Percentiles rank a stretch among this genome's conserved stretches.
These are phyloP conservation scores for Chalciporus pseudorubinellus DNA, from an alignment of 768 basidiomycete genomes.

Conservation along the genomic window DNA sequence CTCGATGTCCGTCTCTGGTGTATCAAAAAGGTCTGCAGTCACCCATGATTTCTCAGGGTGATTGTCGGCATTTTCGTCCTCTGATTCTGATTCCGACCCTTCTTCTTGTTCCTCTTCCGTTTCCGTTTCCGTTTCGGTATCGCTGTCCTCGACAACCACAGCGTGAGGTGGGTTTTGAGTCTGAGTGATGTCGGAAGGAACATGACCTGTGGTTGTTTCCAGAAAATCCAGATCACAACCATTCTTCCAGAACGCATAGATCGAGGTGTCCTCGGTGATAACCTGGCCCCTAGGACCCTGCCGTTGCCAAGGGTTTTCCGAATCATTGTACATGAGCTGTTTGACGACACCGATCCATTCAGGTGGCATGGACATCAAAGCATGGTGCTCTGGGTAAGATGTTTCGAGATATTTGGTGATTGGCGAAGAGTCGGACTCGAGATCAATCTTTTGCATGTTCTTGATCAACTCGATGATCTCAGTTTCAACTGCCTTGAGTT, in stretches of 20 bases:
- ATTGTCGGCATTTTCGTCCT: slow-evolving; percentile 7
- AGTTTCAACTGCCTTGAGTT: slow-evolving; percentile 45
- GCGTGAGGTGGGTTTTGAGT: not conserved
- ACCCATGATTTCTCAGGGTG: slow-evolving; percentile 34
- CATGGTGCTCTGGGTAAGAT: slow-evolving; percentile 49
- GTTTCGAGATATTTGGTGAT: slow-evolving; percentile 42
- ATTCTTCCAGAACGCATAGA: slow-evolving; percentile 53
- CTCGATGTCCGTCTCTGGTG: not conserved
- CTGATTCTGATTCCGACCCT: slow-evolving; percentile 7
- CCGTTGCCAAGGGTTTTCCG: slow-evolving; percentile 34
- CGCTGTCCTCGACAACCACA: slow-evolving; percentile 1
- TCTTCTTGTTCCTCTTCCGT: not conserved
- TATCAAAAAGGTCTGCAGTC: not conserved
- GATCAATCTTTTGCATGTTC: slow-evolving; percentile 33
- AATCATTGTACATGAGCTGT: slow-evolving; percentile 13
- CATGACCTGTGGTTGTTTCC: slow-evolving; percentile 7
- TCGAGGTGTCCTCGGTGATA: slow-evolving; percentile 23
- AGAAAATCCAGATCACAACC: slow-evolving; percentile 50
- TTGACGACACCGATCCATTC: slow-evolving; percentile 41
- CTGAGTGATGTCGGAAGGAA: not conserved
- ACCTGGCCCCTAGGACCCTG: slow-evolving; percentile 29
- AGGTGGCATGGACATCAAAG: slow-evolving; percentile 43
- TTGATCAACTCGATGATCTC: slow-evolving; percentile 49
- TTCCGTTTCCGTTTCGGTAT: not conserved
- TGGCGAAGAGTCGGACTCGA: slow-evolving; percentile 35